Conservation (phyloP, 495 filamentous ascomycete genomes). For the Lasiosphaeria ovina region DNA sequence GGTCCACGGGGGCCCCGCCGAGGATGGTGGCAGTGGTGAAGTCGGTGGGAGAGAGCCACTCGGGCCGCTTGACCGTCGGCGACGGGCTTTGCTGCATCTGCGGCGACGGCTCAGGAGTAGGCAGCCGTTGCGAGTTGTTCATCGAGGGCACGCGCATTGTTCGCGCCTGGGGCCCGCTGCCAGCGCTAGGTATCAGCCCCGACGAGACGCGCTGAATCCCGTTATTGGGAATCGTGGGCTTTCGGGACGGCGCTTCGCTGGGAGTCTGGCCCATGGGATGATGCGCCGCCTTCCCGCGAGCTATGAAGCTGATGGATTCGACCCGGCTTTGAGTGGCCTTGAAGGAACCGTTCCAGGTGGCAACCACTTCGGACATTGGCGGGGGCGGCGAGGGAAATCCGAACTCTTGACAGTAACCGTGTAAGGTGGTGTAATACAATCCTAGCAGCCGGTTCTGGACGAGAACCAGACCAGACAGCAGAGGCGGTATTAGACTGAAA, state of each 20-base stretch:
- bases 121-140: constrained; percentile 18
- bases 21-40: constrained; percentile 47
- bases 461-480: constrained; percentile 71
- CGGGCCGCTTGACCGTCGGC: constrained; percentile 23
- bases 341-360: constrained; percentile 66
- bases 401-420: constrained; percentile 71
- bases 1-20: constrained; percentile 29
- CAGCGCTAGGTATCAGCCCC: constrained; percentile 33
- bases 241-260: constrained; percentile 16
- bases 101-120: constrained; percentile 13
- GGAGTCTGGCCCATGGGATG: constrained; percentile 50
- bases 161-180: constrained; percentile 27
- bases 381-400: constrained; percentile 73
- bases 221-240: constrained; percentile 12
- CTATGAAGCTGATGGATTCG: constrained; percentile 69
- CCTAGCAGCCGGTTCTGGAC: constrained; percentile 83
- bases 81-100: constrained; percentile 22
- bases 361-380: constrained; percentile 67
- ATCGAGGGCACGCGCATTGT: constrained; percentile 40
- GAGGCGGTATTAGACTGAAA: constrained; percentile 75
- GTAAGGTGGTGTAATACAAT: constrained; percentile 78
- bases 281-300: constrained; percentile 72
- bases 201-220: constrained; percentile 33
- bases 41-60: constrained; percentile 43
- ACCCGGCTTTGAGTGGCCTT: constrained; percentile 64